A percentile compares a stretch with the other conserved stretches of the same genome.
phyloP scores from a whole-genome alignment of 2,329 filamentous ascomycete species.

The Chaetomiaceae sp. region DNA sequence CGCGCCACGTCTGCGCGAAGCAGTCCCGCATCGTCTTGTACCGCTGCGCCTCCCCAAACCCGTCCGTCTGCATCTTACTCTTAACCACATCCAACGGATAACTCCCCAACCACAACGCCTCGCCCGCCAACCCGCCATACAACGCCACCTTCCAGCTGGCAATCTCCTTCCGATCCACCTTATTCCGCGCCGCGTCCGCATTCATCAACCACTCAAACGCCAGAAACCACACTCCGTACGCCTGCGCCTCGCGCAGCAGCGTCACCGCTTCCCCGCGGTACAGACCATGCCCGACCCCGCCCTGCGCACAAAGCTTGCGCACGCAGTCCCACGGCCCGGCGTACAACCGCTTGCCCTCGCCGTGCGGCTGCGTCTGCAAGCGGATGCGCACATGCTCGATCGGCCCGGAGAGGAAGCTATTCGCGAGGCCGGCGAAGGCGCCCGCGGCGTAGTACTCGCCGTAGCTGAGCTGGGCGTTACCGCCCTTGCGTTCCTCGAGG shows the following conservation, averaged over 20 bases:
- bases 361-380: conserved; percentile 93
- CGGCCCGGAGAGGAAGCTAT: conserved; percentile 80
- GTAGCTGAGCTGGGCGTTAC: conserved; percentile 63
- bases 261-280: conserved; percentile 89
- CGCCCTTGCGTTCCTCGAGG: conserved; percentile 71
- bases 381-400: conserved; percentile 97
- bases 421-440: conserved; percentile 87
- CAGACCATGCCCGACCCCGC: conserved; percentile 58
- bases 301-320: conserved; percentile 65
- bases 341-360: conserved; percentile 68
- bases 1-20: conserved; percentile 74
- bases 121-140: conserved; percentile 90
- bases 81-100: conserved; percentile 98
- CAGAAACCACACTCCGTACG: conserved; percentile 94
- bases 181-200: conserved; percentile 73
- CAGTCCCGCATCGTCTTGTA: conserved; percentile 85
- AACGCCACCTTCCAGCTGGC: conserved; percentile 80
- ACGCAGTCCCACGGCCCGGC: conserved; percentile 84
- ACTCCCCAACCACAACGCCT: conserved; percentile 86
- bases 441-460: conserved; percentile 84
- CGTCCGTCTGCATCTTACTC: conserved; percentile 99
- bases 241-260: conserved; percentile 80
- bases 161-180: conserved; percentile 69
- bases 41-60: conserved; percentile 65
- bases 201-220: conserved; percentile 97